phyloP scores from a whole-genome alignment of 495 filamentous ascomycete genomes.

The Beverwykella pulmonaria region DNA sequence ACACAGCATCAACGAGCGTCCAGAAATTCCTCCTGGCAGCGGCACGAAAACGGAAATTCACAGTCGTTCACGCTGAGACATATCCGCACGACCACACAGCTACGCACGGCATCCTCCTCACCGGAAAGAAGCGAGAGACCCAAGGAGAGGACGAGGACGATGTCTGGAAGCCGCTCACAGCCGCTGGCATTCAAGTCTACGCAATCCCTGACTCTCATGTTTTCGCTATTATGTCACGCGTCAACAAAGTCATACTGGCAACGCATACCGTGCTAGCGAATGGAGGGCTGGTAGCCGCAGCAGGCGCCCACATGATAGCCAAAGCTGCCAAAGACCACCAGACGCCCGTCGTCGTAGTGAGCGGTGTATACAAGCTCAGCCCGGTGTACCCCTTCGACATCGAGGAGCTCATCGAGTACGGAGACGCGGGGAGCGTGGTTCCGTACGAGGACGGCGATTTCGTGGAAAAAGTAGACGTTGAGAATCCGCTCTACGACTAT shows the following conservation, averaged over 20 bases:
- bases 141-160: conserved; percentile 57
- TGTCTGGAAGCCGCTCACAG: conserved; percentile 73
- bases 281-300: conserved; percentile 77
- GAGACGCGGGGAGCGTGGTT: conserved; percentile 72
- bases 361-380: conserved; percentile 86
- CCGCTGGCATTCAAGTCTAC: conserved; percentile 76
- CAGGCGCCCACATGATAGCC: conserved; percentile 76
- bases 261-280: conserved; percentile 85
- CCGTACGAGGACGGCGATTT: conserved; percentile 72
- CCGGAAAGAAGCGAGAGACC: conserved; percentile 49
- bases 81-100: conserved; percentile 68
- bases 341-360: conserved; percentile 80
- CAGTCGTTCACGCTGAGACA: conserved; percentile 75
- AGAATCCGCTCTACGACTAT: conserved; percentile 81
- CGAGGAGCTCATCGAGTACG: conserved; percentile 77
- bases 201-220: conserved; percentile 80
- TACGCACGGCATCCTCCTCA: conserved; percentile 60
- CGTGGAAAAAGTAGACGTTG: conserved; percentile 74
- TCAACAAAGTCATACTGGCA: conserved; percentile 90
- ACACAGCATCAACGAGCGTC: conserved; percentile 77
- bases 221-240: conserved; percentile 87
- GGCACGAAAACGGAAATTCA: conserved; percentile 82
- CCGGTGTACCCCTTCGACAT: conserved; percentile 82
- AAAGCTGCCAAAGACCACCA: conserved; percentile 77
- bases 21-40: conserved; percentile 85